Conservation (phyloP, 306 rosid species). For the Psophocarpus tetragonolobus region DNA sequence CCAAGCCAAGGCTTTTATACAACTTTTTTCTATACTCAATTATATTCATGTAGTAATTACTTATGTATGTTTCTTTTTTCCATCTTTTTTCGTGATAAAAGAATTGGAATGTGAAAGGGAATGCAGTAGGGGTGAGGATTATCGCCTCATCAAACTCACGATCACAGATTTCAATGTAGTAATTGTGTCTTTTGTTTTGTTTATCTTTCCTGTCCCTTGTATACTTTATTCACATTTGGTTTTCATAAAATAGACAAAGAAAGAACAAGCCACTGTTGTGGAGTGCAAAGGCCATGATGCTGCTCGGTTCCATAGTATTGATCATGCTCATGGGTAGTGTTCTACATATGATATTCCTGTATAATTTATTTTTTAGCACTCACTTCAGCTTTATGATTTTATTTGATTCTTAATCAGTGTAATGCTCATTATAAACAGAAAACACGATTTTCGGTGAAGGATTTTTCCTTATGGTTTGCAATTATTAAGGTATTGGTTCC, state of each 20-base stretch:
- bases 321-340: constrained; percentile 83
- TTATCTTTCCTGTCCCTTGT: constrained; percentile 16
- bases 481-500: not conserved
- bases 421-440: constrained; percentile 3
- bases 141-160: constrained; percentile 87
- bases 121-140: constrained; percentile 98
- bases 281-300: constrained; percentile 97
- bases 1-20: not conserved
- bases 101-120: constrained; percentile 92
- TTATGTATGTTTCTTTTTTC: constrained; percentile 24
- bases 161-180: constrained; percentile 81
- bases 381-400: not conserved
- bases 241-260: constrained; percentile 55
- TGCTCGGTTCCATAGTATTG: constrained; percentile 70
- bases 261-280: constrained; percentile 66
- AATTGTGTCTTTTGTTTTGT: constrained; percentile 14
- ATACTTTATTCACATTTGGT: constrained; percentile 23
- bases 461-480: not conserved
- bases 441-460: not conserved
- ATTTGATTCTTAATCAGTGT: not conserved
- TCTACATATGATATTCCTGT: too few relatives aligned
- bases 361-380: not conserved
- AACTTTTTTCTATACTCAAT: not conserved
- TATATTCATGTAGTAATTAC: not conserved
- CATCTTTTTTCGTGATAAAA: constrained; percentile 39